Conservation (phyloP, 202 grass and related monocot species). For the Zizania palustris region DNA sequence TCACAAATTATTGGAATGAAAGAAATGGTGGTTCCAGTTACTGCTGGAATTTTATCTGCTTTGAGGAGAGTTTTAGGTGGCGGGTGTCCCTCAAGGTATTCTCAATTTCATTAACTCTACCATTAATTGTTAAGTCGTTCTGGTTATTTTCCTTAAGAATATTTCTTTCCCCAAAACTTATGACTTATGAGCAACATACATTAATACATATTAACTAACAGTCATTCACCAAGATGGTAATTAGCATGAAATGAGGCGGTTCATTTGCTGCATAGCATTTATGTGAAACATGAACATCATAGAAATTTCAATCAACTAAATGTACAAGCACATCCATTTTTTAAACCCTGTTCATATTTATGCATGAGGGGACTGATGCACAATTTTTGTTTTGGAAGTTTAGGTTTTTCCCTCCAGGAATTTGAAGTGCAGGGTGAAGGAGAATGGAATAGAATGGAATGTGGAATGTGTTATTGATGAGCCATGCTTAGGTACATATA, state of each 20-base stretch:
- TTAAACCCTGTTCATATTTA: background rate
- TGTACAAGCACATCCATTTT: background rate
- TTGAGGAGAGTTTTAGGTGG: slow-evolving; percentile 90
- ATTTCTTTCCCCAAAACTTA: background rate
- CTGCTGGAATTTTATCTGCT: slow-evolving; percentile 94
- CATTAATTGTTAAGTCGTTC: background rate
- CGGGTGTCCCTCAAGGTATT: slow-evolving; percentile 94
- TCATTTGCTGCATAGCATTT: background rate
- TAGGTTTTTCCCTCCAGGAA: too few species aligned
- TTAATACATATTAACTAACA: background rate
- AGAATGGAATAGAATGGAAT: too few species aligned
- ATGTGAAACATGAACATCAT: background rate
- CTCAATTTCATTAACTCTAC: slow-evolving; percentile 26
- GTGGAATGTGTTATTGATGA: too few species aligned
- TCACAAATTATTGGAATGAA: slow-evolving; percentile 68
- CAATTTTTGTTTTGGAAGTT: background rate
- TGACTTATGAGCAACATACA: background rate
- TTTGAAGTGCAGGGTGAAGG: too few species aligned
- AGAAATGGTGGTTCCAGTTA: slow-evolving; percentile 79
- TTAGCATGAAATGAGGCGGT: background rate
- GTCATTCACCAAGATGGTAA: background rate
- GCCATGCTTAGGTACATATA: too few species aligned
- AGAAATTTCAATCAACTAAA: background rate
- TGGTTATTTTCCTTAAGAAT: slow-evolving; percentile 25
- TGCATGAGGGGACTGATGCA: background rate